phyloP scores from a whole-genome alignment of 2,329 filamentous ascomycete species.

The Claviceps sp. region DNA sequence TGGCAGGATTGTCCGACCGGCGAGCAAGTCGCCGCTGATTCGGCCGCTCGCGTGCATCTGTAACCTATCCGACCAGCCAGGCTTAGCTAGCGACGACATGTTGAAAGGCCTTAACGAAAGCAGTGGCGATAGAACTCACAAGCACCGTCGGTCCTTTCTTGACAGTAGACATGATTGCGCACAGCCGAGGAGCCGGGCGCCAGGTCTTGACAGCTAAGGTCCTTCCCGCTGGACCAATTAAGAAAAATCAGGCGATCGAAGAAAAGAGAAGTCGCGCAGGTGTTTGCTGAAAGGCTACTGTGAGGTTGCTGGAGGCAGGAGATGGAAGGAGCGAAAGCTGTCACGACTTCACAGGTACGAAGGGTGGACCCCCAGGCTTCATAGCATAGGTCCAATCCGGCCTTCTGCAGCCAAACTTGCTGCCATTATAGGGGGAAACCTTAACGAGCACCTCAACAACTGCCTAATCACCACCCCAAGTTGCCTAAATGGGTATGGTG shows the following conservation, averaged over 20 bases:
- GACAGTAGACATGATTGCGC: constrained; percentile 25
- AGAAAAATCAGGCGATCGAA: neutral
- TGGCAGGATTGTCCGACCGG: constrained; percentile 20
- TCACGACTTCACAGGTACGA: too few relatives aligned
- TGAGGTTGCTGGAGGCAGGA: neutral
- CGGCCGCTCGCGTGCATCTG: constrained; percentile 24
- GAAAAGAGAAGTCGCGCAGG: neutral
- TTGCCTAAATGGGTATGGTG: too few relatives aligned
- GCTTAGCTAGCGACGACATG: constrained; percentile 5
- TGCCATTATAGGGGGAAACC: too few relatives aligned
- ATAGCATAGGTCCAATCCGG: neutral
- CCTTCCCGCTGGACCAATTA: neutral
- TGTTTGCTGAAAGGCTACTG: neutral
- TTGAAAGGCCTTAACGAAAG: neutral
- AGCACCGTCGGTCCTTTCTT: constrained; percentile 50
- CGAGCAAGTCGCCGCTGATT: constrained; percentile 19
- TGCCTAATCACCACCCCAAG: too few relatives aligned
- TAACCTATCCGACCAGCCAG: constrained; percentile 17
- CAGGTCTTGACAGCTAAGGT: neutral
- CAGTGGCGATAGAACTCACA: constrained; percentile 24
- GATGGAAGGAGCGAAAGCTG: neutral
- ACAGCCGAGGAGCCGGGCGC: neutral
- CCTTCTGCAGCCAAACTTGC: neutral
- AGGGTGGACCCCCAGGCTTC: neutral
- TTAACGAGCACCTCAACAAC: too few relatives aligned